Base-by-base conservation (phyloP, 176 grass and related monocot species). In the Tillandsia leiboldiana region DNA sequence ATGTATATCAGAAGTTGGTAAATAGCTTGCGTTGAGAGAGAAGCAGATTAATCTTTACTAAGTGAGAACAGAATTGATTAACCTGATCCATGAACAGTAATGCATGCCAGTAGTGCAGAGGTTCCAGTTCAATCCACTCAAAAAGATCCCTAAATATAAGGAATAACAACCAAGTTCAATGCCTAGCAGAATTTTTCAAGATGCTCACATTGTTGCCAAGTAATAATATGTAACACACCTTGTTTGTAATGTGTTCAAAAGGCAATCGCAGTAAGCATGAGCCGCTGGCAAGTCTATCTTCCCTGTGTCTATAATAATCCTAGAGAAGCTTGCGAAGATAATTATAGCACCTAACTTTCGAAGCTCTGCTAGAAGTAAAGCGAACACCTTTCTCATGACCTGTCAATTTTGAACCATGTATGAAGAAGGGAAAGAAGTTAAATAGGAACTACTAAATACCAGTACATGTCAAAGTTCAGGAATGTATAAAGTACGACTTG, bases 371-470 rank as follows among this genome's bases (percentile, higher is more conserved):
- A 97, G 75, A 68, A 97, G 50, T 64, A 92, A 83, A 61, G 81
- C 88, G 85, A 97, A 97, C 51, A 97, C 81, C 72, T 97, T 96
- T 83, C 78, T 90, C 89, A 97, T 97, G 57, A 97, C 86, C 88
- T 97, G 89, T 77, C 33, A 42, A 42, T 50, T 80, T 83, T 51
- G 53, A 78, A 47, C 9, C 33, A 53, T 49, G 49, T 12, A 66
- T 75, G 66, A 57, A 51, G 70, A 53, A 75, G 66, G 66, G 48
- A 53, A 64, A 68, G 50, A 62, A 0, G 59, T 51, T 73, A 65
- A 77, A 76, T 27, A 75, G 80, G 59, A 13, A 63, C 47, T 13
- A 8, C 52, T 10, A 62, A 58, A 47, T 3, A 29, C 17, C 20
- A 73, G 13, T 20, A 73, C 11, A 12, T 49, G 52, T 11, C 15